phyloP scores from a whole-genome alignment of 208 protist species.

The Leishmania amazonensis region DNA sequence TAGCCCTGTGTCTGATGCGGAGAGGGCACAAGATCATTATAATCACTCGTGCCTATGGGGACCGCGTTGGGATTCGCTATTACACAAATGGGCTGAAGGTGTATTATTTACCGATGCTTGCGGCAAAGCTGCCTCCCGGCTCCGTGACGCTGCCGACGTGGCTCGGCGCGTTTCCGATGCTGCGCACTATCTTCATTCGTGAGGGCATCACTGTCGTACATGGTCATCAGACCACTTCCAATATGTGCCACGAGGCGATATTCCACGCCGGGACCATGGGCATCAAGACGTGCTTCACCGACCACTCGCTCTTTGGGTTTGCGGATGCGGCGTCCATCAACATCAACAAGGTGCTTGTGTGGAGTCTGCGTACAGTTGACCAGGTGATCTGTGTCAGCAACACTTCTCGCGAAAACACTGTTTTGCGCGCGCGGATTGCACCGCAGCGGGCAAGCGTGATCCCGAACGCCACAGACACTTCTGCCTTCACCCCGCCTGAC shows the following conservation, averaged over 20 bases:
- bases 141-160: conserved; percentile 93
- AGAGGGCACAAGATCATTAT: conserved; percentile 97
- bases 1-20: conserved; percentile 95
- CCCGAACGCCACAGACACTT: conserved; percentile 97
- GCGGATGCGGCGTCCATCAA: conserved; percentile 94
- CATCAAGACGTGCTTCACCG: conserved; percentile 96
- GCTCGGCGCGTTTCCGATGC: conserved; percentile 81
- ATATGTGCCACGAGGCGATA: conserved; percentile 95
- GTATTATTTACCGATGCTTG: conserved; percentile 96
- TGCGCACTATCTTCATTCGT: conserved; percentile 95
- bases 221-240: conserved; percentile 97
- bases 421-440: conserved; percentile 93
- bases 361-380: conserved; percentile 93
- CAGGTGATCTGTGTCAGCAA: conserved; percentile 99
- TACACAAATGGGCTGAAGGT: conserved; percentile 98
- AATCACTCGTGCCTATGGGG: conserved; percentile 95
- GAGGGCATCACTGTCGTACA: conserved; percentile 98
- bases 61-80: conserved; percentile 95
- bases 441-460: conserved; percentile 96
- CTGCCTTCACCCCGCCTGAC: conserved; percentile 84
- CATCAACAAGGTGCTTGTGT: conserved; percentile 98
- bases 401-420: conserved; percentile 98
- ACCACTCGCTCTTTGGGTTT: conserved; percentile 99
- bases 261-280: conserved; percentile 96
- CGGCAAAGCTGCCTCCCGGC: conserved; percentile 87